These are phyloP conservation scores for Geotrichum histeridarum DNA, from an alignment of 1,139 yeast genomes.

Conservation along the genomic window DNA sequence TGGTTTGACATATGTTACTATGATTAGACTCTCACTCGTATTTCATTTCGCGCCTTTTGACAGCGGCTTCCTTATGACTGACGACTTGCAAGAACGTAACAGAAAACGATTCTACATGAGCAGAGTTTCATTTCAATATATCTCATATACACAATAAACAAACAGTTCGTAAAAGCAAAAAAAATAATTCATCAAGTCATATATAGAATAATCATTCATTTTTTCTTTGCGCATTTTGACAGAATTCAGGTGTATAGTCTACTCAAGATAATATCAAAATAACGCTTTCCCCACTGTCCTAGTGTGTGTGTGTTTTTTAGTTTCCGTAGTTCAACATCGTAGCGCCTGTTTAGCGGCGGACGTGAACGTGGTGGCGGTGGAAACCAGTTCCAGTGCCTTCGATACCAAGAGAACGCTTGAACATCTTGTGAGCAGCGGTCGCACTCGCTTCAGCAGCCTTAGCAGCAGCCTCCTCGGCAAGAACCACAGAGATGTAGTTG, in stretches of 20 bases:
- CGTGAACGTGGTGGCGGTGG: constrained; percentile 1
- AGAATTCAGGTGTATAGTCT: neutral
- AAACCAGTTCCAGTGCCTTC: neutral
- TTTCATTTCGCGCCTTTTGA: no score
- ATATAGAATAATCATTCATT: neutral
- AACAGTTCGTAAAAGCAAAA: neutral
- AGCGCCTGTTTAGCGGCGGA: neutral
- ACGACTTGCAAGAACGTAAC: no score
- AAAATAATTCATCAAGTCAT: neutral
- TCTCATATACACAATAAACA: no score
- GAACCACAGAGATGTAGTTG: constrained; percentile 20
- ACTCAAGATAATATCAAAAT: neutral
- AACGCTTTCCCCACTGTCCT: neutral
- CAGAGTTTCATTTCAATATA: no score
- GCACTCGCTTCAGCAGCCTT: constrained; percentile 5
- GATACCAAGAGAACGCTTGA: neutral
- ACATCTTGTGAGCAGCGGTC: constrained; percentile 7
- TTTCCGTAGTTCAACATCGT: neutral
- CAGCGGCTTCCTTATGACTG: no score
- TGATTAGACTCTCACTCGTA: no score
- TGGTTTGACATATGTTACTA: no score
- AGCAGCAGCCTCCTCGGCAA: constrained; percentile 9
- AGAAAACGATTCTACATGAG: no score
- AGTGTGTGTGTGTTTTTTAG: neutral
- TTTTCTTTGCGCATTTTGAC: neutral